Evolutionary conservation across 1,284 basidiomycete species (phyloP), one percentile per base, ranked within the genome.

Genomic region (Ganoderma lucidum): DNA sequence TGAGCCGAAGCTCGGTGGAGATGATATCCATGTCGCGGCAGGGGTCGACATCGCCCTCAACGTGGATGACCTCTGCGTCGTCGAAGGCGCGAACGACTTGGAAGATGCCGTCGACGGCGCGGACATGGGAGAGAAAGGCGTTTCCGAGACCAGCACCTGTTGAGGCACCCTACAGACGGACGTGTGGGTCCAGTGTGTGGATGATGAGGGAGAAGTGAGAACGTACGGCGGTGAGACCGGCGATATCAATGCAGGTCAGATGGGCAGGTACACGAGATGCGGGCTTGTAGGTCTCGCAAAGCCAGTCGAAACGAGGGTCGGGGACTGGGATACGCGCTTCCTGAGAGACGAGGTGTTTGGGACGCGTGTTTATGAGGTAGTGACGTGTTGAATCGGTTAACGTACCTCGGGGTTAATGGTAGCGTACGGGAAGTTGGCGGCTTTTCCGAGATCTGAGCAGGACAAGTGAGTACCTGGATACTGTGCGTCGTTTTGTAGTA

Each of bases 61-160:
- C 98, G 83, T 99, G 98, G 75, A 96, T 99, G 80, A 99, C 96
- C 79, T 99, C 98, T 45, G 96, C 94, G 78, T 99, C 98, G 79
- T 99, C 97, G 80, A 99, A 99, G 8, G 97, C 96, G 76, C 98
- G 95, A 67, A 99, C 92, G 73, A 99, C 93, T 82, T 99, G 98
- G 88, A 99, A 99, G 81, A 99, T 99, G 79, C 98, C 98, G 80
- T 99, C 98, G 72, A 99, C 98, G 32, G 97, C 94, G 70, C 98
- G 93, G 63, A 99, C 97, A 81, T 99, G 96, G 42, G 96, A 96
- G 83, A 99, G 85, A 88, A 99, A 99, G 56, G 96, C 92, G 81
- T 99, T 99, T 61, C 98, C 98, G 62, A 99, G 91, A 81, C 98
- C 98, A 66, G 96, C 98, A 79, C 98, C 98, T 48, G 97, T 99